Evolutionary conservation across 2,329 filamentous ascomycete genomes (phyloP).

Genomic region (Ophiognomonia clavigignenti-juglandacearum): DNA sequence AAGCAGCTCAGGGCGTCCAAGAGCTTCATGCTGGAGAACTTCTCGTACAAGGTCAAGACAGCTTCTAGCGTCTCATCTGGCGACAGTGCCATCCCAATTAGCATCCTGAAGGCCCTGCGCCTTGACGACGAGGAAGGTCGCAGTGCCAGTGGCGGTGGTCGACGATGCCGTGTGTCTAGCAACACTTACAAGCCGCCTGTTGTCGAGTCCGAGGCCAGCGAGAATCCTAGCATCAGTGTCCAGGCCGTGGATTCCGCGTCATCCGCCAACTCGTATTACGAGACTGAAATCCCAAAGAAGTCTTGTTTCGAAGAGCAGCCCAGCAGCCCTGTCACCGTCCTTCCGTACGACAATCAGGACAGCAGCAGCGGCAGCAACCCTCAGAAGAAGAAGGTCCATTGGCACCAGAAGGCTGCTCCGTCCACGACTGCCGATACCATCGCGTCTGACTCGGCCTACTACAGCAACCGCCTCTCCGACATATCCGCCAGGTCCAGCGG

Average conservation of each 20-base stretch:
- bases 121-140: conserved; percentile 3
- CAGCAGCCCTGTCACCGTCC: neutral
- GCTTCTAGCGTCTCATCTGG: conserved; percentile 8
- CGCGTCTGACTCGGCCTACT: neutral
- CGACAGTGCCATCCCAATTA: neutral
- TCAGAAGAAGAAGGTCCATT: conserved; percentile 8
- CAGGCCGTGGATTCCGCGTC: neutral
- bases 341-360: neutral
- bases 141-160: neutral
- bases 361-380: neutral
- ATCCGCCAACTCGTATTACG: neutral
- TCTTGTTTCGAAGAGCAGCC: neutral
- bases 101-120: conserved; percentile 3
- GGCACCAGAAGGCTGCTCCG: conserved; percentile 1
- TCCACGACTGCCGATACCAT: neutral
- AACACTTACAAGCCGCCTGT: conserved; percentile 6
- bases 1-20: conserved; percentile 7
- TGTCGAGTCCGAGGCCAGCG: conserved; percentile 1
- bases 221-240: neutral
- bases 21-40: conserved; percentile 11
- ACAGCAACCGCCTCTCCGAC: neutral
- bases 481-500: conserved; percentile 2
- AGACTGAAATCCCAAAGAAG: neutral
- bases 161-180: conserved; percentile 3
- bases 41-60: conserved; percentile 8